phyloP scores from a whole-genome alignment of 208 protist genomes.

The Polymyxa betae region DNA sequence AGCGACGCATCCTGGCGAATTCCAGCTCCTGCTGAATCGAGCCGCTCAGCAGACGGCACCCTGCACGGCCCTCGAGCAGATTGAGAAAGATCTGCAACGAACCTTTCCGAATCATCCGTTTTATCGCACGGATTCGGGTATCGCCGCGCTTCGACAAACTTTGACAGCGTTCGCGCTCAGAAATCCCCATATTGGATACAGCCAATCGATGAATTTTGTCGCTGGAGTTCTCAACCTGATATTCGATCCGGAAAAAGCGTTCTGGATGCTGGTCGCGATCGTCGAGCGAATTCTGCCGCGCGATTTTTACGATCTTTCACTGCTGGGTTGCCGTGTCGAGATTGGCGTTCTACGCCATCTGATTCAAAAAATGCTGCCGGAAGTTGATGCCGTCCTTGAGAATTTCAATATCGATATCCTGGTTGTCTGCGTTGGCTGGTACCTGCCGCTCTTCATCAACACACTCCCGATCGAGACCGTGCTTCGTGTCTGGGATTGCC shows the following conservation, averaged over 20 bases:
- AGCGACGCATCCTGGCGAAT: constrained; percentile 14
- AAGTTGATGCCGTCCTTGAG: constrained; percentile 14
- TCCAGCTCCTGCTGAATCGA: not conserved
- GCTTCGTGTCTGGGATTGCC: constrained; percentile 62
- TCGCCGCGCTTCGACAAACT: constrained; percentile 61
- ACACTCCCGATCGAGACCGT: constrained; percentile 57
- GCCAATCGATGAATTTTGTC: constrained; percentile 79
- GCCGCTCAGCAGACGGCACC: not conserved
- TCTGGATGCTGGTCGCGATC: constrained; percentile 70
- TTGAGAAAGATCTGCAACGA: constrained; percentile 64
- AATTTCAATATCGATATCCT: constrained; percentile 10
- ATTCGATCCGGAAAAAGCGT: constrained; percentile 75
- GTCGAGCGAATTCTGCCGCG: constrained; percentile 65
- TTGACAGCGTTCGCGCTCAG: constrained; percentile 67
- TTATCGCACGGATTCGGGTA: constrained; percentile 23
- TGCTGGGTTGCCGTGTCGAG: constrained; percentile 48
- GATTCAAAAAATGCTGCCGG: constrained; percentile 47
- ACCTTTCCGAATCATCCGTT: constrained; percentile 57
- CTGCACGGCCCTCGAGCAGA: constrained; percentile 34
- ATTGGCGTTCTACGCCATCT: not conserved
- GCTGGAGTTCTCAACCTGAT: constrained; percentile 71
- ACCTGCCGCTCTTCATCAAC: constrained; percentile 58
- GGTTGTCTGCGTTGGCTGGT: constrained; percentile 48
- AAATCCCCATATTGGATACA: constrained; percentile 75
- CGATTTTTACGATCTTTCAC: constrained; percentile 49